Evolutionary conservation across 371 early-diverging fungal genomes (phyloP).

Genomic region (Rhizopus arrhizus): DNA sequence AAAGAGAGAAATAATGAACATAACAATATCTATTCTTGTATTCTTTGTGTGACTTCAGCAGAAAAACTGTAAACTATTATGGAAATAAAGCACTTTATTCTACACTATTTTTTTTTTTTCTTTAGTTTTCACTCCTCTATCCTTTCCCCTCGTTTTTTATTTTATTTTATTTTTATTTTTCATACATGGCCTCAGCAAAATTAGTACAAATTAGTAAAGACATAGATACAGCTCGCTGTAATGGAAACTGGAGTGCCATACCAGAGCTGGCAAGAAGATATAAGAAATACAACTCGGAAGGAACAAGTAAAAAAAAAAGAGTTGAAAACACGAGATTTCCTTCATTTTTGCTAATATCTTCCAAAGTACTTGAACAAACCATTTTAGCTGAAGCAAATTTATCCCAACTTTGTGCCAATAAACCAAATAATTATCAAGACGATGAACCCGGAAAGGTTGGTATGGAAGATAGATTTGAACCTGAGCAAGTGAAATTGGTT

Average conservation of each 20-base stretch:
- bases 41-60: background rate
- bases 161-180: slow-evolving; percentile 5
- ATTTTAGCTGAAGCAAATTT: slow-evolving; percentile 45
- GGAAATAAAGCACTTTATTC: slow-evolving; percentile 10
- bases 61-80: slow-evolving; percentile 5
- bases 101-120: slow-evolving; percentile 1
- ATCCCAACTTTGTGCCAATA: background rate
- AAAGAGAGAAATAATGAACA: too few species aligned
- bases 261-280: slow-evolving; percentile 65
- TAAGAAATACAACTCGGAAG: slow-evolving; percentile 61
- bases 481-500: slow-evolving; percentile 28
- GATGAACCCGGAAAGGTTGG: slow-evolving; percentile 38
- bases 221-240: slow-evolving; percentile 57
- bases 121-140: background rate
- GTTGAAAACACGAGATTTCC: background rate
- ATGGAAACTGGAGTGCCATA: slow-evolving; percentile 53
- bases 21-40: background rate
- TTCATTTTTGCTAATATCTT: background rate
- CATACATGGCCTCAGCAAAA: slow-evolving; percentile 32
- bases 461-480: slow-evolving; percentile 29
- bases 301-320: slow-evolving; percentile 46
- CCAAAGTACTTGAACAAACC: slow-evolving; percentile 50
- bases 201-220: slow-evolving; percentile 44
- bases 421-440: slow-evolving; percentile 15
- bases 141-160: slow-evolving; percentile 11